A percentile compares a stretch with the other conserved stretches of the same genome.
Conservation (phyloP, 1,139 yeast genomes). For the Saccharomyces hybrid region DNA sequence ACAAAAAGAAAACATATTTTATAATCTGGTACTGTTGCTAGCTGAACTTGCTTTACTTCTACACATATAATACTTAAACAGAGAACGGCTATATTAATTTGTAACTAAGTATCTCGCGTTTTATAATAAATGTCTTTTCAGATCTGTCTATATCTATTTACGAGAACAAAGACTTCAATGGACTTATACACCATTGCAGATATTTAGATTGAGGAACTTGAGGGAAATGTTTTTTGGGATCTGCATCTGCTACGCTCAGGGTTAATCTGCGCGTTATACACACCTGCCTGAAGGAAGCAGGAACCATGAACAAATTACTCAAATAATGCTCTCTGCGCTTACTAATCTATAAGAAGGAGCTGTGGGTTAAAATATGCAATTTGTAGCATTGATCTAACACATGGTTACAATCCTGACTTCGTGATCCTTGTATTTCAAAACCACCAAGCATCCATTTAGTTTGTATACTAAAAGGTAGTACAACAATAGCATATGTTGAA, state of each 20-base stretch:
- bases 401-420: neutral
- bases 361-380: neutral
- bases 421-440: neutral
- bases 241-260: neutral
- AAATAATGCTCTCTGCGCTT: neutral
- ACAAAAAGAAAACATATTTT: neutral
- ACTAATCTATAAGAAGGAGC: neutral
- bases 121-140: neutral
- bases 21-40: neutral
- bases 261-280: neutral
- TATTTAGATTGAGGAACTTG: neutral
- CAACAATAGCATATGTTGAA: neutral
- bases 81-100: neutral
- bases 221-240: neutral
- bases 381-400: neutral
- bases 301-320: neutral
- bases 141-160: neutral
- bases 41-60: neutral
- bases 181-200: neutral
- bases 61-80: neutral
- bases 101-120: neutral
- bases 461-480: neutral
- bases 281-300: neutral
- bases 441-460: neutral
- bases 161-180: neutral